Evolutionary conservation across 306 rosid genomes (phyloP).

Genomic region (Castanea crenata): DNA sequence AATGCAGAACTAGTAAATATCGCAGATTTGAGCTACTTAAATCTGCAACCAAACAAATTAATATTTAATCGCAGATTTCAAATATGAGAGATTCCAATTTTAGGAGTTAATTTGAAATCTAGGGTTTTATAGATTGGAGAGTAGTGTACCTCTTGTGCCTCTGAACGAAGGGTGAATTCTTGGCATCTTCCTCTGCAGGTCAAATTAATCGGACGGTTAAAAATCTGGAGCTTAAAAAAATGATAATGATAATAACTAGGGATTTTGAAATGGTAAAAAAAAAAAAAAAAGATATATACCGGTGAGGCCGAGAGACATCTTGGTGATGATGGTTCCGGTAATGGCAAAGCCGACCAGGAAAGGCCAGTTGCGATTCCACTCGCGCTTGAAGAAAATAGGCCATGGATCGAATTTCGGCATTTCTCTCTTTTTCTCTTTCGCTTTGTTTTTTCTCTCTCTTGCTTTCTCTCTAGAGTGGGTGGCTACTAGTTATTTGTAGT

Average conservation of each 20-base stretch:
- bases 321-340: conserved; percentile 64
- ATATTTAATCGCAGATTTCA: no score
- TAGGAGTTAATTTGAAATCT: not conserved
- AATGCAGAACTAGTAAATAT: no score
- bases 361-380: conserved; percentile 86
- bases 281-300: conserved; percentile 31
- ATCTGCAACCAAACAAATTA: not conserved
- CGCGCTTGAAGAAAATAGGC: conserved; percentile 90
- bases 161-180: conserved; percentile 68
- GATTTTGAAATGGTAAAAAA: not conserved
- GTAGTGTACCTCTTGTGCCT: conserved; percentile 57
- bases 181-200: conserved; percentile 79
- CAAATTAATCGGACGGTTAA: not conserved
- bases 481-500: not conserved
- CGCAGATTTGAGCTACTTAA: no score
- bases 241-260: not conserved
- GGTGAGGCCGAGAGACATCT: conserved; percentile 63
- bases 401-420: conserved; percentile 85
- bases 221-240: conserved; percentile 1
- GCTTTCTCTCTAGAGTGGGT: no score
- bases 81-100: no score
- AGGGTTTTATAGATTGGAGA: conserved; percentile 21
- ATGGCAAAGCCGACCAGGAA: conserved; percentile 83
- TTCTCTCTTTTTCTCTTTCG: conserved; percentile 4
- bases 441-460: not conserved